These are phyloP conservation scores for Peniophora sp. DNA, from an alignment of 1,284 basidiomycete genomes.

Conservation along the genomic window DNA sequence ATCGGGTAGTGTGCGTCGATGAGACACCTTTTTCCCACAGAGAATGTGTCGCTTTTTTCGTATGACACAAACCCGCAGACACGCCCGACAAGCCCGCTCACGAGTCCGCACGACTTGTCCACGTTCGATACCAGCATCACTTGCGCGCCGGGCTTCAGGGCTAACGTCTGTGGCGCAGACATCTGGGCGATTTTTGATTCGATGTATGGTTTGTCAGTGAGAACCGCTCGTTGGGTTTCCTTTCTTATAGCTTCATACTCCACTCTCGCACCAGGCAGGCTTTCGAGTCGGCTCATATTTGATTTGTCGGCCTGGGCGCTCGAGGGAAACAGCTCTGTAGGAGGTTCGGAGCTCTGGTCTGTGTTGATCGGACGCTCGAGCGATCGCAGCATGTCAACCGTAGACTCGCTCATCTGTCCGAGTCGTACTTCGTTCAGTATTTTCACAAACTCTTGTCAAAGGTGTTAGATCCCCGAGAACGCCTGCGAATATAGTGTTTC, in stretches of 20 bases:
- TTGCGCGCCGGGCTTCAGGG: conserved; percentile 49
- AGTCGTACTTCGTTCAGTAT: conserved; percentile 90
- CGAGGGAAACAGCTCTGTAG: conserved; percentile 58
- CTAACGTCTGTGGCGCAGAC: conserved; percentile 58
- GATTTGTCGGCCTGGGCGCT: conserved; percentile 59
- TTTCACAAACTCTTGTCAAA: conserved; percentile 64
- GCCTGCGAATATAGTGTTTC: neutral
- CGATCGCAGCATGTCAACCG: conserved; percentile 37
- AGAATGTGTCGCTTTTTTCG: conserved; percentile 12
- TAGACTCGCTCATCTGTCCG: conserved; percentile 40
- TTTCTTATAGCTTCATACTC: conserved; percentile 18
- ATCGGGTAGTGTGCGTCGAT: conserved; percentile 51
- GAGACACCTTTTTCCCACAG: conserved; percentile 12
- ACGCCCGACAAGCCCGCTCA: conserved; percentile 69
- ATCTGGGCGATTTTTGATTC: conserved; percentile 70
- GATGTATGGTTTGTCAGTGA: too few relatives aligned
- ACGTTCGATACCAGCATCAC: conserved; percentile 77
- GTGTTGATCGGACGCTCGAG: conserved; percentile 35
- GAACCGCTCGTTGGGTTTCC: conserved; percentile 59
- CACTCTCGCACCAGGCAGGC: conserved; percentile 13
- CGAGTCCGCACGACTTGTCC: conserved; percentile 50
- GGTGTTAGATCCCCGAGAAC: conserved; percentile 1
- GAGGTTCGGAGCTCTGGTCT: conserved; percentile 24
- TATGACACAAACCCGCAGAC: conserved; percentile 44
- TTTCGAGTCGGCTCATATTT: conserved; percentile 32